These are phyloP conservation scores for Exophiala calicioides DNA, from an alignment of 2,329 filamentous ascomycete genomes.

Conservation along the genomic window DNA sequence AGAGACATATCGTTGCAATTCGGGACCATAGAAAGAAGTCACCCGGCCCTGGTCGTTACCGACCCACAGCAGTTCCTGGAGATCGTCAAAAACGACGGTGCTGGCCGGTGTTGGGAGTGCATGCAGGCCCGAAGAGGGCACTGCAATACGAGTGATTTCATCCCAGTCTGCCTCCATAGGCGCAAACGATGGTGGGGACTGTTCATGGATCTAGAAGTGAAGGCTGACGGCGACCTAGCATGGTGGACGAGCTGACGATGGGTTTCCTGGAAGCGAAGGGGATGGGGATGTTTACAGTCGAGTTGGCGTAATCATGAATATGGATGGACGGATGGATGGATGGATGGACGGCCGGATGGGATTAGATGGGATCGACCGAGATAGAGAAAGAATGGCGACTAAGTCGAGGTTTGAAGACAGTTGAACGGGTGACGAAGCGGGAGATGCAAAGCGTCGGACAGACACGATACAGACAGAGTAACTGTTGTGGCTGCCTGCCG, in stretches of 20 bases:
- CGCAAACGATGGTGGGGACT: conserved; percentile 7
- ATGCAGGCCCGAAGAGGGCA: conserved; percentile 74
- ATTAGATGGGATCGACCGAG: not conserved
- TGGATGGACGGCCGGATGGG: not conserved
- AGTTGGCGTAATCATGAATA: not conserved
- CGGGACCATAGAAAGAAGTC: conserved; percentile 81
- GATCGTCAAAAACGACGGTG: conserved; percentile 83
- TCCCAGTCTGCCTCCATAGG: conserved; percentile 52
- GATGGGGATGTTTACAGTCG: too few species aligned
- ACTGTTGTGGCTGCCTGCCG: too few species aligned
- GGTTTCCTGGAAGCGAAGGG: too few species aligned
- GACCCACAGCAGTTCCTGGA: conserved; percentile 87
- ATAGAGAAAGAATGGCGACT: too few species aligned
- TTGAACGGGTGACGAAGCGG: too few species aligned
- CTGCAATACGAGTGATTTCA: conserved; percentile 77
- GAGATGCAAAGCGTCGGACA: too few species aligned
- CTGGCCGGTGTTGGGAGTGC: conserved; percentile 70
- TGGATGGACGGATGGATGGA: conserved; percentile 2
- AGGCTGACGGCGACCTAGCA: too few species aligned
- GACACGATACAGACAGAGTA: too few species aligned
- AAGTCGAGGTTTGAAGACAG: too few species aligned
- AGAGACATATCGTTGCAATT: conserved; percentile 86
- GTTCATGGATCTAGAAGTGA: conserved; percentile 18
- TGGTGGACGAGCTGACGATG: conserved; percentile 3
- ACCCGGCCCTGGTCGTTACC: conserved; percentile 92